Base-by-base conservation (phyloP, 352 stramenopile species). In the Globisporangium paddicum region DNA sequence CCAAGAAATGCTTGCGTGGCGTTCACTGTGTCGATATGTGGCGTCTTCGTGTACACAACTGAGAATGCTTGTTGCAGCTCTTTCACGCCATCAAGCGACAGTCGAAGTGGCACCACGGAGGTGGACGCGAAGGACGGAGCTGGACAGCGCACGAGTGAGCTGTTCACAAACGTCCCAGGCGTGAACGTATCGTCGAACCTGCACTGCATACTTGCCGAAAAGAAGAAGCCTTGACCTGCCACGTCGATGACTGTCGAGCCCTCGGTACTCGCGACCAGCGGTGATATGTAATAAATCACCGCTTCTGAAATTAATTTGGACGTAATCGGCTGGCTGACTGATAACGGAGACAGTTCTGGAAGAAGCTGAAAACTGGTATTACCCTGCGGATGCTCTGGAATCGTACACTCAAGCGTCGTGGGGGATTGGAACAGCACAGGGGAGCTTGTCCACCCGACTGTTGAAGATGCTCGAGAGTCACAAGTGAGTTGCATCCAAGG, bases 401-500 rank as follows among this genome's bases (percentile, higher is more conserved):
- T 38, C 18, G 53, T 37, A 26, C 74, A 79, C 41, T 61, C 63
- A 11, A 81, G 19, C n/a, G 19, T 37, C n/a, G 57, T 73, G 9
- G 59, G 26, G 1, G 71, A 79, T 11, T 67, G 37, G 25, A 65
- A 66, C 6, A 58, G 26, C 16, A 64, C 64, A 19, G n/a, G 7
- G 32, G 64, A 66, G 16, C 47, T 58, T 2, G 55, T 18, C 69
- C 63, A 78, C 41, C 42, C 4, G 1, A 37, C 25, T 6, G 58
- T 53, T 0, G 60, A 26, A 5, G n/a, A 10, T 11, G 40, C 48
- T 34, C 59, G 61, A 64, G 75, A 81, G 0, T 57, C 71, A 40
- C 74, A 83, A n/a, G 38, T 46, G 10, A 81, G 53, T 6, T 56
- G 52, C 71, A 83, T 79, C 69, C 67, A 77, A 7, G 50, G 60